A percentile compares a stretch with the other conserved stretches of the same genome.
Conservation (phyloP, 768 basidiomycete genomes). For the Phylloporus rhodoxanthus region DNA sequence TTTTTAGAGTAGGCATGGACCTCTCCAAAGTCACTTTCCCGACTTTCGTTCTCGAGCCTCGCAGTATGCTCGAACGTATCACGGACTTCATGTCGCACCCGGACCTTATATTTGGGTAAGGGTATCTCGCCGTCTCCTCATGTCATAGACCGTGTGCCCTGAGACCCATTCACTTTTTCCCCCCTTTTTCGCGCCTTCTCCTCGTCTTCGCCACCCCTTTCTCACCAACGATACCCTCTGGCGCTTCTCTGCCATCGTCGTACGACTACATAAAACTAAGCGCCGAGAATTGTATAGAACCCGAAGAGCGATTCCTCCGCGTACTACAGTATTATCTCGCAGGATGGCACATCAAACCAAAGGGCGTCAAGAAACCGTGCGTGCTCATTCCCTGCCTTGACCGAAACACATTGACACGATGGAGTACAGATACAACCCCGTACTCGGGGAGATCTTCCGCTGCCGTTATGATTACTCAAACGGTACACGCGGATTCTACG, state of each 20-base stretch:
- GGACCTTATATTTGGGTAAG: conserved; percentile 91
- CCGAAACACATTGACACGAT: conserved; percentile 4
- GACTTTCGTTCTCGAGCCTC: conserved; percentile 92
- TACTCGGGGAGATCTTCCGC: conserved; percentile 96
- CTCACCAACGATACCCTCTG: not conserved
- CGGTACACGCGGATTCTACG: conserved; percentile 90
- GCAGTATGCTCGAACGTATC: conserved; percentile 96
- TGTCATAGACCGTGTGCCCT: conserved; percentile 18
- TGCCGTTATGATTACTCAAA: conserved; percentile 91
- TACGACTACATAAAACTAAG: conserved; percentile 36
- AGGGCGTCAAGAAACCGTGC: conserved; percentile 98
- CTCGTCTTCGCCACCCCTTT: not conserved
- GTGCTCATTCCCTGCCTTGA: conserved; percentile 24
- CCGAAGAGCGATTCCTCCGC: conserved; percentile 86
- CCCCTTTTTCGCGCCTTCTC: not conserved
- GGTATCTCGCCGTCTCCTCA: conserved; percentile 16
- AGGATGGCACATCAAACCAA: conserved; percentile 99
- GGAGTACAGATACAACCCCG: conserved; percentile 78
- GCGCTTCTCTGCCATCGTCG: not conserved
- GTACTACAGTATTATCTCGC: conserved; percentile 93
- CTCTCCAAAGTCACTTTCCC: conserved; percentile 91
- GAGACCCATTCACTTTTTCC: conserved; percentile 11
- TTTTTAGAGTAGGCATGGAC: conserved; percentile 87
- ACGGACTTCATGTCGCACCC: conserved; percentile 99
- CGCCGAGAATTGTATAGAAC: conserved; percentile 70